Evolutionary conservation across 163 green algal species (phyloP).

Genomic region (Volvox carteri): DNA sequence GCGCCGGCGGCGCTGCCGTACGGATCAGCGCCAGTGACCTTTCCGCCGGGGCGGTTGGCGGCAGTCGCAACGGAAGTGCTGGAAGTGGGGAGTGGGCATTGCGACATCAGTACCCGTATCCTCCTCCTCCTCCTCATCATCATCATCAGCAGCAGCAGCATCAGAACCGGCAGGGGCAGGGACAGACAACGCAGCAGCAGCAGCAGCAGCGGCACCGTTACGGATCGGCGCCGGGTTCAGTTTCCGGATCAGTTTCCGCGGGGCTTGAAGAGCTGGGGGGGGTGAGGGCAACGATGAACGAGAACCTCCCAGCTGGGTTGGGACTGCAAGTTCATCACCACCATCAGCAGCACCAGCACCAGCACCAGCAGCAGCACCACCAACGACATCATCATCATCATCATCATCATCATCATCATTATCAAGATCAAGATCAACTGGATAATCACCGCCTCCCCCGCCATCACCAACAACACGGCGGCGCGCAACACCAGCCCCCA

Average conservation of each 20-base stretch:
- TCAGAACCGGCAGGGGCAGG: neutral
- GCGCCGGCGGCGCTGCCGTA: neutral
- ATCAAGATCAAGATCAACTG: neutral
- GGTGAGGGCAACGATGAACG: no score
- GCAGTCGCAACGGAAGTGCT: neutral
- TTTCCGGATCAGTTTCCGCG: neutral
- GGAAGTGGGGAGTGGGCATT: neutral
- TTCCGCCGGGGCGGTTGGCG: neutral
- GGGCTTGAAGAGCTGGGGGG: neutral
- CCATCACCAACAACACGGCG: no score
- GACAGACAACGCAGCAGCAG: neutral
- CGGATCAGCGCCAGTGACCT: neutral
- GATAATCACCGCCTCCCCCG: no score
- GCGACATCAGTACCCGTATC: no score
- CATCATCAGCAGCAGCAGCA: conserved; percentile 22
- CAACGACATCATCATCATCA: neutral
- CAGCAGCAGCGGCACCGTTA: neutral
- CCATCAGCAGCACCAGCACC: conserved; percentile 7
- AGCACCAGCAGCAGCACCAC: conserved; percentile 3
- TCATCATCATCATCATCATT: neutral
- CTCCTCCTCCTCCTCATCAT: no score
- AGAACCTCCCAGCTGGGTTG: no score
- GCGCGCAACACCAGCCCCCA: no score
- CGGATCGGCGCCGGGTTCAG: neutral
- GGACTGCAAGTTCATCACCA: neutral